Percentiles rank a stretch among this genome's conserved stretches.
Conservation (phyloP, 148 eudicot genomes). For the Persicaria maculosa region DNA sequence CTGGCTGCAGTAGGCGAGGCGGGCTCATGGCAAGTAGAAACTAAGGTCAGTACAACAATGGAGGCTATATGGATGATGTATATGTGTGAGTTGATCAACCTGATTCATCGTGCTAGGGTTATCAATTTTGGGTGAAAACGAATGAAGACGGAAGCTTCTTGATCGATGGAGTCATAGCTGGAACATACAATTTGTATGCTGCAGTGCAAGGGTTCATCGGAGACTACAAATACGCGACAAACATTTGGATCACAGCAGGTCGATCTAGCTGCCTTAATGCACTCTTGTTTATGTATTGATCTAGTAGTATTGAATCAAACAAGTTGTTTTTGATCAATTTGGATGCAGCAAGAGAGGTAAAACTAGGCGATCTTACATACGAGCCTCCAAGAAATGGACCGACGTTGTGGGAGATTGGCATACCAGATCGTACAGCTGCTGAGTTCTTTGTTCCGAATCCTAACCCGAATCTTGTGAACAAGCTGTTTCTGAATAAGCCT, state of each 20-base stretch:
- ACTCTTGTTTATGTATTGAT: neutral
- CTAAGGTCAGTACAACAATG: slow-evolving; percentile 36
- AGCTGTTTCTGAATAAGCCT: slow-evolving; percentile 22
- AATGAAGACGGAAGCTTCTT: slow-evolving; percentile 32
- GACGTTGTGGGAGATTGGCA: slow-evolving; percentile 81
- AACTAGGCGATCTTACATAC: slow-evolving; percentile 34
- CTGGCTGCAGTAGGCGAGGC: slow-evolving; percentile 61
- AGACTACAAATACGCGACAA: slow-evolving; percentile 31
- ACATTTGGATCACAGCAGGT: slow-evolving; percentile 40
- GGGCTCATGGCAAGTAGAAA: slow-evolving; percentile 78
- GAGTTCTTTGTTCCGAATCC: slow-evolving; percentile 79
- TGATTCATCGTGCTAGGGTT: slow-evolving; percentile 41
- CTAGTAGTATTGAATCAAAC: neutral
- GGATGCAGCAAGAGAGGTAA: slow-evolving; percentile 27
- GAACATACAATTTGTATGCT: slow-evolving; percentile 41
- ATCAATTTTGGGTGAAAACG: slow-evolving; percentile 62
- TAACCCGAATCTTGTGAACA: slow-evolving; percentile 37
- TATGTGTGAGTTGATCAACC: neutral
- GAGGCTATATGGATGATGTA: neutral
- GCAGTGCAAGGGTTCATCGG: slow-evolving; percentile 54
- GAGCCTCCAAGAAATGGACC: slow-evolving; percentile 64
- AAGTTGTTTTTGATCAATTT: neutral
- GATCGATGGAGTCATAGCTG: slow-evolving; percentile 31
- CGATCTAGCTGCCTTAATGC: neutral
- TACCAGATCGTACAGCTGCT: slow-evolving; percentile 64